Evolutionary conservation across 305 asterid species (phyloP).

Genomic region (Withania somnifera): DNA sequence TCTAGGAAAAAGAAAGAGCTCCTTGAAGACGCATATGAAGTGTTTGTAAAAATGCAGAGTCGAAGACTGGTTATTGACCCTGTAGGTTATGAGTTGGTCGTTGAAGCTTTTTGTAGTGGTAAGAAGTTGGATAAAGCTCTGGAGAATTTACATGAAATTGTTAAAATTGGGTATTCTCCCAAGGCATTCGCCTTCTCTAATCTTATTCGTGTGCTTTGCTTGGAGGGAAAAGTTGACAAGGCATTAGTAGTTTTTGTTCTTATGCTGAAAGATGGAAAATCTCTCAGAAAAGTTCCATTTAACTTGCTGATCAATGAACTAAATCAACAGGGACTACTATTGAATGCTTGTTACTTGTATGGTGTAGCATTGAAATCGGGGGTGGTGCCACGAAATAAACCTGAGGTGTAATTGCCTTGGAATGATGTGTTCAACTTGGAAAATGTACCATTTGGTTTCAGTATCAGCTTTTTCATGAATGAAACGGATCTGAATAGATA

Average conservation of each 20-base stretch:
- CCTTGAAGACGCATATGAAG: conserved; percentile 18
- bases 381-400: conserved; percentile 37
- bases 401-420: conserved; percentile 4
- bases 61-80: conserved; percentile 14
- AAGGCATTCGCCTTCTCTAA: conserved; percentile 41
- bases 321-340: conserved; percentile 23
- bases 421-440: neutral
- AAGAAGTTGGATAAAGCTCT: conserved; percentile 18
- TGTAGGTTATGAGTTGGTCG: conserved; percentile 31
- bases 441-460: neutral
- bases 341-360: conserved; percentile 31
- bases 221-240: conserved; percentile 29
- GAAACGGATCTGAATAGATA: neutral
- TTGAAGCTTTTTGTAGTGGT: conserved; percentile 43
- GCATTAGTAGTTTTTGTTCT: conserved; percentile 26
- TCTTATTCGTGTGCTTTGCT: conserved; percentile 30
- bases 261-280: conserved; percentile 24
- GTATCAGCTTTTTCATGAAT: neutral
- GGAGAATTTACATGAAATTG: conserved; percentile 30
- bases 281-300: conserved; percentile 27
- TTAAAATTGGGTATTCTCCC: conserved; percentile 39
- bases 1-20: conserved; percentile 26
- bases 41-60: conserved; percentile 34
- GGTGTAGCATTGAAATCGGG: conserved; percentile 47
- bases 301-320: conserved; percentile 29